Conservation (phyloP, 495 filamentous ascomycete genomes). For the Aspergillus incahuasiensis region DNA sequence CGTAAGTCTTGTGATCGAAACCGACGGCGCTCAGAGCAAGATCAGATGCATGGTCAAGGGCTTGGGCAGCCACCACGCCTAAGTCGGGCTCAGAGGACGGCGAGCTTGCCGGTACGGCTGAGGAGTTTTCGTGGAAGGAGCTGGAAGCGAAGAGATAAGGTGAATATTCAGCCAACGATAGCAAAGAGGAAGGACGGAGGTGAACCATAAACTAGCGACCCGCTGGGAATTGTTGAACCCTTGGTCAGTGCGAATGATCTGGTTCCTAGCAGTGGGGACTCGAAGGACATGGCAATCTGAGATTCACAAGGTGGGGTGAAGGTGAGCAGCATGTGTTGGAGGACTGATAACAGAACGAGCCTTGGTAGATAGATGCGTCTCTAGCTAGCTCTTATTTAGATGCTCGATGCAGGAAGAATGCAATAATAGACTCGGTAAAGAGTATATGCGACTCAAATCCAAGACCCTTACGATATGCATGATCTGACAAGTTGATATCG, state of each 20-base stretch:
- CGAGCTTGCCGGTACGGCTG: slow-evolving; percentile 3
- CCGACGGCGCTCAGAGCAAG: slow-evolving; percentile 20
- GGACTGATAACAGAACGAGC: background rate
- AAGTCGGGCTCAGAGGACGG: background rate
- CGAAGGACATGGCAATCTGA: background rate
- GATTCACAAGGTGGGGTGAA: background rate
- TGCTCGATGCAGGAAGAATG: background rate
- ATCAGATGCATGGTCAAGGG: slow-evolving; percentile 1
- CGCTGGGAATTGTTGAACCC: background rate
- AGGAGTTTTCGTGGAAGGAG: background rate
- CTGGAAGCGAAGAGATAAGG: slow-evolving; percentile 1
- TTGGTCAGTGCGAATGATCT: background rate
- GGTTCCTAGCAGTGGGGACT: background rate
- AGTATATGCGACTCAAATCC: background rate
- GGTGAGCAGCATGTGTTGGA: background rate
- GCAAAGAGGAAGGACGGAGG: background rate
- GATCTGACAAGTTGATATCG: slow-evolving; percentile 1
- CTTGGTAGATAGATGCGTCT: too few species aligned
- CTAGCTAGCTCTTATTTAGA: too few species aligned
- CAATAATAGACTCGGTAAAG: background rate
- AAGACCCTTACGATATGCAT: slow-evolving; percentile 7
- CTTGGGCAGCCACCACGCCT: background rate
- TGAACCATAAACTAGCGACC: background rate
- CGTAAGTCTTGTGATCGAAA: slow-evolving; percentile 38
- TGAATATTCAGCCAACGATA: background rate